Evolutionary conservation across 2,329 filamentous ascomycete species (phyloP), one percentile per base, ranked within the genome.

Genomic region (Venturia effusa): DNA sequence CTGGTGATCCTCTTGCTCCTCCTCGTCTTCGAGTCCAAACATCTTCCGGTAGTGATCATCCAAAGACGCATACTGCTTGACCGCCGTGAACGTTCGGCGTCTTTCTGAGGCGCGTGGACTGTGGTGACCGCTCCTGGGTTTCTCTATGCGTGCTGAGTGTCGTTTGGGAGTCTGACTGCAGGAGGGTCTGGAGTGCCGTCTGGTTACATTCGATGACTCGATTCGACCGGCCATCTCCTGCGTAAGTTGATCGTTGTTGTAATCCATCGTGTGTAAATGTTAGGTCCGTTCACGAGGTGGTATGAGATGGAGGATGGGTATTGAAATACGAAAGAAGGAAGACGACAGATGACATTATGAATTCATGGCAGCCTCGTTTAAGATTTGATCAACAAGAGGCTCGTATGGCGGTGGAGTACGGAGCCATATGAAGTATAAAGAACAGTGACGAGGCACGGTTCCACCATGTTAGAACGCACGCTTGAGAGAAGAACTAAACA

Each of bases 41-140:
- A 63, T 63, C 19, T 48, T 45, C 1, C 61, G 61, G 15, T 63
- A 63, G 34, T 63, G 61, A 24, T 63, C 61, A 17, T 63, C 61
- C 19, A 63, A 6, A n/a, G 61, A 34, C 10, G 45, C 41, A 27
- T 55, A 54, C 8, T 63, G 51, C 45, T 39, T 63, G n/a, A 39
- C 34, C 13, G 61, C 43, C 1, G 30, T 40, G 30, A 40, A 7
- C 1, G 51, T 57, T 13, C 61, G 45, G 11, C 61, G 61, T n/a
- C 61, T 27, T 57, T 55, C 61, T 1, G 22, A 27, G 10, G 13
- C 45, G 24, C 32, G 27, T 40, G 61, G 61, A 24, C 61, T 63
- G 6, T 30, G 34, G n/a, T 63, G 61, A 8, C 59, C 30, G 22
- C 61, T 63, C 24, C 32, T 63, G 6, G 61, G 61, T 24, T 63